These are phyloP conservation scores for Trichoderma breve DNA, from an alignment of 2,329 filamentous ascomycete species.

Conservation along the genomic window DNA sequence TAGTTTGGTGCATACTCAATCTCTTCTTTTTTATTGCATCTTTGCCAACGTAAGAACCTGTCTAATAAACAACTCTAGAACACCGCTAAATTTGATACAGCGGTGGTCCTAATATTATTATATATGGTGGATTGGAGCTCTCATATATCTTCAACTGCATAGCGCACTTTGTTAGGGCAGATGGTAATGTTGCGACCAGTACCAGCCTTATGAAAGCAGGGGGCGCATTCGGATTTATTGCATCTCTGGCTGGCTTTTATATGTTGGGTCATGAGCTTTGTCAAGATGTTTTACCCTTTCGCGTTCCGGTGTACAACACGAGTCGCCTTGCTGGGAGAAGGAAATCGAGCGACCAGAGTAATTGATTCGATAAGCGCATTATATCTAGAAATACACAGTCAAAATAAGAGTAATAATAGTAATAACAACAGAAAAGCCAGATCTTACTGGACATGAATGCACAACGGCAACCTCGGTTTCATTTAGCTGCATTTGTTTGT, in stretches of 20 bases:
- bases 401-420: neutral
- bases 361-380: neutral
- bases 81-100: neutral
- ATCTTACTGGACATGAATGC: neutral
- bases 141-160: neutral
- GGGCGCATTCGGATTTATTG: neutral
- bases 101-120: neutral
- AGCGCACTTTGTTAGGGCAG: neutral
- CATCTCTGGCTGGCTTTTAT: neutral
- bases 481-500: neutral
- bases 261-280: neutral
- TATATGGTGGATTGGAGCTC: neutral
- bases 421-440: neutral
- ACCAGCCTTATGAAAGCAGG: neutral
- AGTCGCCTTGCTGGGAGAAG: neutral
- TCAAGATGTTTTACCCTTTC: neutral
- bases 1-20: neutral
- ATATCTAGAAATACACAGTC: neutral
- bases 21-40: neutral
- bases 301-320: neutral
- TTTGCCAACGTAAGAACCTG: neutral
- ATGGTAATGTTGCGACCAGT: neutral
- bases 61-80: accelerated
- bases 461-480: neutral
- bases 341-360: neutral